Evolutionary conservation across 2,329 filamentous ascomycete species (phyloP), one percentile per base, ranked within the genome.

Genomic region (Nannizziopsis barbatae): DNA sequence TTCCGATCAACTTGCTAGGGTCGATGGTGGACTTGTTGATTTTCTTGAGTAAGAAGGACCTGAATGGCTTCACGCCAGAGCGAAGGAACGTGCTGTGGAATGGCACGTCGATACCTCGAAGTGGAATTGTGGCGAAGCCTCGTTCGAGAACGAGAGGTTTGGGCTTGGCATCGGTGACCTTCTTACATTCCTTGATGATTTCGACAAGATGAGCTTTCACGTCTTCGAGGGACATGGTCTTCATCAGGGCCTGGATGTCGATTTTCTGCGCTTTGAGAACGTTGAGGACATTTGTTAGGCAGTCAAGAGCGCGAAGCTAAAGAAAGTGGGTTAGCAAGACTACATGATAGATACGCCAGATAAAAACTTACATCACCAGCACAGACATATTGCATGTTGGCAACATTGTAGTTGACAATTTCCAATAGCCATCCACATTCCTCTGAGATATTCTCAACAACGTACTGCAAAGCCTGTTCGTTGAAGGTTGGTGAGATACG

Each of bases 1-100:
- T 98, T 62, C 92, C 92, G 57, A 98, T 78, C 62, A 98, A 73
- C 76, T 96, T 96, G 66, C 86, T 84, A 4, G 92, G 92, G 66
- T 98, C 92, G 66, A 98, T 96, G 47, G 86, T 93, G 18, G 89
- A 95, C 80, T 94, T 95, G 77, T 96, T 88, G 73, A 98, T 96
- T 80, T 98, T 98, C 85, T 96, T 98, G 60, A 96, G 83, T 65
- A 98, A 70, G 80, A 98, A 98, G 39, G 83, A 90, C 57, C 92
- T 80, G 87, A 98, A 98, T 41, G 93, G 92, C 77, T 98, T 98
- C 68, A 98, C 92, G 60, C 92, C 93, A 35, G 88, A 95, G 49
- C 93, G 86, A 71, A 98, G 73, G 77, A 98, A 98, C 14, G 92
- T 98, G 59, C 85, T 92, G 77, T 98, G 92, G 86, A 98, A 98